phyloP scores from a whole-genome alignment of 495 filamentous ascomycete species.

The Trichoderma virens region DNA sequence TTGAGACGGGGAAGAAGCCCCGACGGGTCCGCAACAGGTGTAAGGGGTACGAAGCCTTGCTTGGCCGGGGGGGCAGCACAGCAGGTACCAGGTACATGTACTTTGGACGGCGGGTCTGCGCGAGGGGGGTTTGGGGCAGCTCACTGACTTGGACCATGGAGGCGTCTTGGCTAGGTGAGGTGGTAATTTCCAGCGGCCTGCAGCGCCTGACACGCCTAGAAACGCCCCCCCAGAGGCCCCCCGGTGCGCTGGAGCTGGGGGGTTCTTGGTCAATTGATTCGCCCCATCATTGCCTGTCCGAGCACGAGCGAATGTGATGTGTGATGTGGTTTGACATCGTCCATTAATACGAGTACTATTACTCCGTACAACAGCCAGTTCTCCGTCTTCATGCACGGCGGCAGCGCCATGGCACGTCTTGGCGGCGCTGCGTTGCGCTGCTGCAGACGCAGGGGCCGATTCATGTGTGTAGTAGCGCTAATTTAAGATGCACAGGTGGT shows the following conservation, averaged over 20 bases:
- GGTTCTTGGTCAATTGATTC: too few relatives aligned
- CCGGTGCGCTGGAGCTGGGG: too few relatives aligned
- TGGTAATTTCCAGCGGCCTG: constrained; percentile 3
- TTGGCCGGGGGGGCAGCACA: constrained; percentile 1
- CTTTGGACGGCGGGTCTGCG: not conserved
- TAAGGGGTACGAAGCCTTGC: constrained; percentile 5
- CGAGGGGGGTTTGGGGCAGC: not conserved
- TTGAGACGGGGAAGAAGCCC: constrained; percentile 2
- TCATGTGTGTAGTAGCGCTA: too few relatives aligned
- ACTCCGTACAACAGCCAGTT: too few relatives aligned
- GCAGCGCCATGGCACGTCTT: not conserved
- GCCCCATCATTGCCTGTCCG: too few relatives aligned
- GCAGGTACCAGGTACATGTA: not conserved
- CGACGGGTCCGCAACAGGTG: not conserved
- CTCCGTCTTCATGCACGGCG: constrained; percentile 1
- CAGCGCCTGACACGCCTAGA: not conserved
- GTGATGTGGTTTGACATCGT: too few relatives aligned
- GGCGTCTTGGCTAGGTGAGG: not conserved
- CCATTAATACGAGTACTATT: too few relatives aligned
- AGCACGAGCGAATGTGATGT: too few relatives aligned
- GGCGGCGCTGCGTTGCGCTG: too few relatives aligned
- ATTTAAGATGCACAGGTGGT: too few relatives aligned
- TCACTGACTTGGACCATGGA: not conserved
- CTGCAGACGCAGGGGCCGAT: constrained; percentile 6
- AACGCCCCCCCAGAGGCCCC: not conserved